Conservation (phyloP, 768 basidiomycete genomes). For the Pisolithus tinctorius region DNA sequence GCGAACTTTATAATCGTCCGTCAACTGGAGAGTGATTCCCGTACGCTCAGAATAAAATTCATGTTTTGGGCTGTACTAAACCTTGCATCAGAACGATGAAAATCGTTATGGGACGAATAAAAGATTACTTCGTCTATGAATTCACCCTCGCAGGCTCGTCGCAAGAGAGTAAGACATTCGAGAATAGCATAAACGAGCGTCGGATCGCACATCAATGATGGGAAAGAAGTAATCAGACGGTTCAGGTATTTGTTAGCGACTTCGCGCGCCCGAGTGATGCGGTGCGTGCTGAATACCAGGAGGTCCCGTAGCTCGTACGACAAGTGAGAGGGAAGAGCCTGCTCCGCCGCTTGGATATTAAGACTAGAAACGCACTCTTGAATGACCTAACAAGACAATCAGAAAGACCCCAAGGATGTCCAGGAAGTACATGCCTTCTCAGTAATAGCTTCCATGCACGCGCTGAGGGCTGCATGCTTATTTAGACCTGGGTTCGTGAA, state of each 20-base stretch:
- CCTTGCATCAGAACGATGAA: not conserved
- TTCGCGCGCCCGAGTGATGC: constrained; percentile 73
- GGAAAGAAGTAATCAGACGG: constrained; percentile 83
- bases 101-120: not conserved
- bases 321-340: constrained; percentile 63
- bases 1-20: constrained; percentile 79
- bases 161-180: constrained; percentile 84
- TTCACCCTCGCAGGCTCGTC: constrained; percentile 86
- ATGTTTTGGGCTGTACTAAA: constrained; percentile 84
- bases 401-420: not conserved
- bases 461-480: constrained; percentile 53
- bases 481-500: constrained; percentile 87
- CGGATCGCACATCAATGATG: constrained; percentile 89
- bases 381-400: constrained; percentile 54
- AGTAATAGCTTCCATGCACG: constrained; percentile 81
- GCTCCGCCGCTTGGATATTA: constrained; percentile 68
- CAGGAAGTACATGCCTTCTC: constrained; percentile 53
- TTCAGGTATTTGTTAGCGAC: constrained; percentile 80
- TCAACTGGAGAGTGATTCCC: constrained; percentile 68
- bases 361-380: constrained; percentile 67
- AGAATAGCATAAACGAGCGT: constrained; percentile 83
- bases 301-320: constrained; percentile 71
- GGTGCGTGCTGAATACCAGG: constrained; percentile 74
- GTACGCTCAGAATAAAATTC: constrained; percentile 76
- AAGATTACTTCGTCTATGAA: constrained; percentile 75